These are phyloP conservation scores for Clavispora asparagi DNA, from an alignment of 805 yeast genomes.

Conservation along the genomic window DNA sequence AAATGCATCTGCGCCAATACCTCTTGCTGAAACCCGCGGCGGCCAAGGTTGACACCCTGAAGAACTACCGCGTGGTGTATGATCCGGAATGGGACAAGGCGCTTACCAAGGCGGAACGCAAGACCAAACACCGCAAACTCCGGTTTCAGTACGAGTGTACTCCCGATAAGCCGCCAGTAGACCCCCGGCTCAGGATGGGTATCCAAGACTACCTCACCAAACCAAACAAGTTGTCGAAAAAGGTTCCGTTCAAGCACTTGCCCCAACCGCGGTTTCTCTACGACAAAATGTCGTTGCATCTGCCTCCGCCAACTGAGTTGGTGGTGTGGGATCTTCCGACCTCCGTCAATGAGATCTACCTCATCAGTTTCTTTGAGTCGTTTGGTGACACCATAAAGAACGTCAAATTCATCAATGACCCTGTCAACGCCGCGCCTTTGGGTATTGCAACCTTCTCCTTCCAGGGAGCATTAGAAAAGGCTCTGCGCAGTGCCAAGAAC, in stretches of 20 bases:
- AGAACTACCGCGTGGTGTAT: constrained; percentile 41
- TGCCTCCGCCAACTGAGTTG: constrained; percentile 65
- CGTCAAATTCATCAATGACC: constrained; percentile 59
- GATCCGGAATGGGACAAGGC: constrained; percentile 43
- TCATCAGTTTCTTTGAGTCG: constrained; percentile 48
- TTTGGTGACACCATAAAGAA: constrained; percentile 60
- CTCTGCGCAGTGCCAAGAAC: constrained; percentile 32
- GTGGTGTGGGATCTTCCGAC: constrained; percentile 64
- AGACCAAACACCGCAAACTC: constrained; percentile 33
- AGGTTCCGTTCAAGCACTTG: constrained; percentile 38
- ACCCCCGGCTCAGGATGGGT: constrained; percentile 36
- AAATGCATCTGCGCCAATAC: constrained; percentile 23
- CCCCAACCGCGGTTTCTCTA: constrained; percentile 42
- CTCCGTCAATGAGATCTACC: constrained; percentile 42
- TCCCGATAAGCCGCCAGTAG: constrained; percentile 17
- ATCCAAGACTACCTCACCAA: constrained; percentile 27
- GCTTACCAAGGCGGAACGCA: constrained; percentile 27
- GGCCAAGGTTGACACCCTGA: constrained; percentile 13
- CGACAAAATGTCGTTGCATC: constrained; percentile 71
- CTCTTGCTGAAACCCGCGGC: constrained; percentile 6
- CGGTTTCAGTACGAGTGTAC: constrained; percentile 30
- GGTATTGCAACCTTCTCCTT: constrained; percentile 65
- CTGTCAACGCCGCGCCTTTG: constrained; percentile 70
- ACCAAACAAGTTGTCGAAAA: constrained; percentile 35
- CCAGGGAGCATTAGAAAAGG: constrained; percentile 48